Evolutionary conservation across 352 stramenopile genomes (phyloP), one percentile per base, ranked within the genome.

Genomic region (Elongisporangium prolatum): DNA sequence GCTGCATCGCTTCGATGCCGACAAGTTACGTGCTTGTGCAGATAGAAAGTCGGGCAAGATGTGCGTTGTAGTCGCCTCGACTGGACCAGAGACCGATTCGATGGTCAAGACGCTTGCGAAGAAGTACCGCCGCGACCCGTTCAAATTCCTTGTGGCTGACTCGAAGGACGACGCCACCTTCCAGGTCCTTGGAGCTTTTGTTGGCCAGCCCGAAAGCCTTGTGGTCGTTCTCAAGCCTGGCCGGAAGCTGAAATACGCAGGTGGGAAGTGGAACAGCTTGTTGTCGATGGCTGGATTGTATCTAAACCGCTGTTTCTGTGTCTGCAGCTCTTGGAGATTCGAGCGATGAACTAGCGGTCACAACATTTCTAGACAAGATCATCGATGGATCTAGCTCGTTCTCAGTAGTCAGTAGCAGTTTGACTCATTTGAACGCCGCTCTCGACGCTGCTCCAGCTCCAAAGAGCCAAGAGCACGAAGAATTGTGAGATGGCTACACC

Each of bases 91-190:
- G 22, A 37, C 44, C 44, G 62, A 58, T 17, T 72, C 72, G n/a
- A 24, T 72, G 50, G 63, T 84, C 40, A 81, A 80, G 17, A 61
- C 77, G n/a, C 64, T 90, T 21, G 84, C 84, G 13, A 91, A 91
- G 67, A 76, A 76, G n/a, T 91, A 91, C 65, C 81, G 84, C 18
- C 84, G 84, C 18, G 80, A 91, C 48, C 80, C 82, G 37, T 84
- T 93, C 55, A 66, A 57, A 6, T 91, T 93, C 58, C 61, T 88
- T 24, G 52, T 54, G n/a, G 72, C 67, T 2, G 68, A 75, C 50
- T 66, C 67, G 21, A 53, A 60, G n/a, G 67, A 72, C 17, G 63
- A 62, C 1, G 25, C 52, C n/a, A 51, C 68, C 8, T 87, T 88
- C 54, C 50, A 68, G 57, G 65, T 72, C 22, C 58, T 89, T 28